A percentile compares a stretch with the other conserved stretches of the same genome.
phyloP scores from a whole-genome alignment of 139 green algal genomes.

The Tetradesmus lagerheimii region DNA sequence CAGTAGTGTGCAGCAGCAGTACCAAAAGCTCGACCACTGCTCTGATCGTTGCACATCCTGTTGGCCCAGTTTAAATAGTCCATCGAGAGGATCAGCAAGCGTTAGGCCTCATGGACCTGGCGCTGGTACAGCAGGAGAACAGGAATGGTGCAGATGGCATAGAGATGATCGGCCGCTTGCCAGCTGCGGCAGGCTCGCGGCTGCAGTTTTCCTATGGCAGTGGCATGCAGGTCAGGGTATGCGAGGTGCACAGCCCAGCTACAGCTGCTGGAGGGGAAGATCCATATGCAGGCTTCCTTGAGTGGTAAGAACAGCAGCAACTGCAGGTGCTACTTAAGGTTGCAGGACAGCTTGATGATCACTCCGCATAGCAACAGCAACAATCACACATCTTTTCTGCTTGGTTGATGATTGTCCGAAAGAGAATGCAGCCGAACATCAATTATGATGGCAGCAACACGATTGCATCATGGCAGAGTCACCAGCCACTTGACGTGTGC shows the following conservation, averaged over 20 bases:
- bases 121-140: background rate
- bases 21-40: background rate
- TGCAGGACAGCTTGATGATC: background rate
- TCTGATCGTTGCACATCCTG: background rate
- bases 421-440: too few relatives aligned
- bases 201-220: constrained; percentile 65
- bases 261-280: constrained; percentile 7
- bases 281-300: constrained; percentile 28
- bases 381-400: background rate
- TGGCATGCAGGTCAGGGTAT: constrained; percentile 62
- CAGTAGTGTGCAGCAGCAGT: background rate
- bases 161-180: constrained; percentile 23
- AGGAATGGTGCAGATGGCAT: background rate
- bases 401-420: background rate
- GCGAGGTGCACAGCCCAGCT: constrained; percentile 24
- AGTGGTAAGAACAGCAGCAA: background rate
- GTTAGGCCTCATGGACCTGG: background rate
- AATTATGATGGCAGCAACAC: too few relatives aligned
- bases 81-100: background rate
- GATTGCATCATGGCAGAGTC: too few relatives aligned
- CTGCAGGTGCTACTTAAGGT: background rate
- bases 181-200: constrained; percentile 31
- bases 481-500: background rate
- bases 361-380: background rate
- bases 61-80: background rate